Conservation (phyloP, 2,329 filamentous ascomycete species). For the Blastomyces parvus region DNA sequence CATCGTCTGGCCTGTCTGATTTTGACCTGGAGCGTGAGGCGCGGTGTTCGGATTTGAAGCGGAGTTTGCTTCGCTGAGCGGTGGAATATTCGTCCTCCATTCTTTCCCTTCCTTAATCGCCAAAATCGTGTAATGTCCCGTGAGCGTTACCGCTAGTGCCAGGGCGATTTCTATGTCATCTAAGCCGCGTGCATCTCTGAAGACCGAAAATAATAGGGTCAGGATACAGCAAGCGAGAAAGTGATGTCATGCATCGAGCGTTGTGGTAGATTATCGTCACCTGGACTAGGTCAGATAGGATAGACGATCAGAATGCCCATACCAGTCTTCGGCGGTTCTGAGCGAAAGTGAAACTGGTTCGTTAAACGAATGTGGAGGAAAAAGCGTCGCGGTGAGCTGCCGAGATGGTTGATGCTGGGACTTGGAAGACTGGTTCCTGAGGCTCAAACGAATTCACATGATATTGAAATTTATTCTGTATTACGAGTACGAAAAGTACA, state of each 20-base stretch:
- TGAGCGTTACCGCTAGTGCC: background rate
- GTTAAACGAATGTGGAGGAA: background rate
- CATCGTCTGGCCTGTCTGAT: background rate
- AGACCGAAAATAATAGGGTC: background rate
- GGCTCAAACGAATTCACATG: background rate
- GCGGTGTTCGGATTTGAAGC: conserved; percentile 23
- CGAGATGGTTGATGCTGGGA: background rate
- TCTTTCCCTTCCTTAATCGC: background rate
- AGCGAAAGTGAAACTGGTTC: background rate
- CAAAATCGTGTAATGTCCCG: background rate
- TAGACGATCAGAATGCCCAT: background rate
- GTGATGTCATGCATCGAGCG: background rate
- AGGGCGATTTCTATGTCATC: background rate
- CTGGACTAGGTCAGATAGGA: background rate
- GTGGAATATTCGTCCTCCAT: conserved; percentile 15
- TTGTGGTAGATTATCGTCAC: background rate
- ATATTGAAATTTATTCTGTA: background rate
- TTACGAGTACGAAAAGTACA: background rate
- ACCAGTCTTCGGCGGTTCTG: background rate
- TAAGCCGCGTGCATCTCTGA: background rate
- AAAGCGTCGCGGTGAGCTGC: background rate
- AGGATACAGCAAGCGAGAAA: background rate
- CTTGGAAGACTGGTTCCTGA: no score
- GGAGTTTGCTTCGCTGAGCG: conserved; percentile 23
- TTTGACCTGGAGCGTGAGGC: conserved; percentile 4